These are phyloP conservation scores for Pythium pyrilobum DNA, from an alignment of 352 stramenopile species.

Conservation along the genomic window DNA sequence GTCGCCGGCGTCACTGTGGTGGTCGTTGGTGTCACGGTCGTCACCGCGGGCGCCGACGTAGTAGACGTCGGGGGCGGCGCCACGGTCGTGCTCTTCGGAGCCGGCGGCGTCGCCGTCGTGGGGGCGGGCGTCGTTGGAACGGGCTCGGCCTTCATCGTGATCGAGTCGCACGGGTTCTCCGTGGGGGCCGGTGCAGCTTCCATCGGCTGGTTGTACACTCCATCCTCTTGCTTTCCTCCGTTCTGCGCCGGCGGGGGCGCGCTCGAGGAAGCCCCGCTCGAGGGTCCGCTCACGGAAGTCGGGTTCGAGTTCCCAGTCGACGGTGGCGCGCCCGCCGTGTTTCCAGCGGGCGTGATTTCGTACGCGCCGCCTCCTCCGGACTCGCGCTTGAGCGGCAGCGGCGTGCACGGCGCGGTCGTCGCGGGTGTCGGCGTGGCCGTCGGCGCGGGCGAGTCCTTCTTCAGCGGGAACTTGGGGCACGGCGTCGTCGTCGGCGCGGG, in stretches of 20 bases:
- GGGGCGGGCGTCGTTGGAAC: background rate
- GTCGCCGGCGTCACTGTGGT: background rate
- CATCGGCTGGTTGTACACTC: background rate
- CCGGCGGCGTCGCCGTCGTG: background rate
- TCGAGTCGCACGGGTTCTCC: background rate
- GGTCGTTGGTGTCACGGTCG: background rate
- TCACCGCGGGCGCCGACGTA: background rate
- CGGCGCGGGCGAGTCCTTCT: no score
- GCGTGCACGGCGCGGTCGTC: background rate
- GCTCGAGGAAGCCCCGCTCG: no score
- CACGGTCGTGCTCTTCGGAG: background rate
- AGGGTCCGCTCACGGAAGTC: no score
- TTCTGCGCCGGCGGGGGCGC: no score
- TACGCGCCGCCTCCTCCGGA: no score
- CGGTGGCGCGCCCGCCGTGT: no score
- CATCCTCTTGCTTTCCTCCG: no score
- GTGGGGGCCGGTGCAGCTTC: background rate
- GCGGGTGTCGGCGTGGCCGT: background rate
- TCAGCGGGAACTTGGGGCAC: no score
- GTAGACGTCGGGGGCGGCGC: background rate
- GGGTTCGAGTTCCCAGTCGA: no score
- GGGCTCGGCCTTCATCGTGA: slow-evolving; percentile 6
- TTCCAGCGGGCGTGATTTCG: no score
- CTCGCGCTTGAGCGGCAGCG: background rate
- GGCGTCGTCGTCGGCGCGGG: no score